Evolutionary conservation across 176 grass and related monocot genomes (phyloP).

Genomic region (Cocos nucifera): DNA sequence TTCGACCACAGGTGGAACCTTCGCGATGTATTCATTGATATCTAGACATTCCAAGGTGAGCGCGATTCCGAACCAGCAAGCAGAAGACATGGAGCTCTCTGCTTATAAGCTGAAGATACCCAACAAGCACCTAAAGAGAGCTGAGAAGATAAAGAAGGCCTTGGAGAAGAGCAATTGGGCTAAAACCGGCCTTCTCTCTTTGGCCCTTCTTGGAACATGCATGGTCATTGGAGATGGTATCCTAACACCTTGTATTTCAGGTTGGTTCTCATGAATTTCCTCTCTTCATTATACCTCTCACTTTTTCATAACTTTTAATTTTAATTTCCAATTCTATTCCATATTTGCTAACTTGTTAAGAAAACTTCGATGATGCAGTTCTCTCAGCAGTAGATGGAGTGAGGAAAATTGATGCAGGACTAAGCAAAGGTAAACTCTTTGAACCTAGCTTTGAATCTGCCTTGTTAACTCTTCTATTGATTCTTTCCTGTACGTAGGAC

Average conservation of each 20-base stretch:
- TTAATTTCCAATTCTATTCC: too few species aligned
- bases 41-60: constrained; percentile 31
- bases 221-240: constrained; percentile 38
- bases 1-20: constrained; percentile 22
- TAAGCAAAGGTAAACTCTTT: constrained; percentile 43
- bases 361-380: not conserved
- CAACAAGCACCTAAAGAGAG: constrained; percentile 21
- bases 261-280: constrained; percentile 1
- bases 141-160: constrained; percentile 28
- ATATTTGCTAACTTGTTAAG: not conserved
- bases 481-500: too few species aligned
- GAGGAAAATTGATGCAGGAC: constrained; percentile 49
- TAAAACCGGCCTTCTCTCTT: constrained; percentile 22
- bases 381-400: constrained; percentile 65
- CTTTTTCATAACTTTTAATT: too few species aligned
- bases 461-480: too few species aligned
- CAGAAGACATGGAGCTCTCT: constrained; percentile 27
- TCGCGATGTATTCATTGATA: constrained; percentile 34
- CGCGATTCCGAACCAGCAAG: constrained; percentile 17
- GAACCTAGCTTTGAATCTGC: too few species aligned
- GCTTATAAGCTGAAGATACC: constrained; percentile 25
- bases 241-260: constrained; percentile 35
- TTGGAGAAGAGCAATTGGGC: constrained; percentile 22
- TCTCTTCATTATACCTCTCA: too few species aligned
- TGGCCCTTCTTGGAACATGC: constrained; percentile 34